Evolutionary conservation across 2,329 filamentous ascomycete species (phyloP), one percentile per base, ranked within the genome.

Genomic region (Albophoma yamanashiensis): DNA sequence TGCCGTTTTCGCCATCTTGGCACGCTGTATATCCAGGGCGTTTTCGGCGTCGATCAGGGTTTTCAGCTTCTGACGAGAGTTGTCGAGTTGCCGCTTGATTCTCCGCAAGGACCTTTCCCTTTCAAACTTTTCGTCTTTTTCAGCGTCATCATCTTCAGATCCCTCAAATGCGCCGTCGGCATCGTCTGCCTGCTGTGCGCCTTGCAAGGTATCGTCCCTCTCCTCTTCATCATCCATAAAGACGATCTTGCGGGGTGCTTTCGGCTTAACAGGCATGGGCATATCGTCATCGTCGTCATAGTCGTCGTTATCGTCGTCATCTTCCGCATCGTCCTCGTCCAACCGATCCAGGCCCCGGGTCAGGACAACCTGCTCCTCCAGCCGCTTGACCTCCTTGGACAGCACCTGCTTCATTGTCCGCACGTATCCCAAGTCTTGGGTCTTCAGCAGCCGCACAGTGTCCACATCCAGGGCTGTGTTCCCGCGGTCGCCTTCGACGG

Each of bases 361-460:
- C 68, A 82, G 68, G 11, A 83, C 74, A 1, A 81, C 74, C 61
- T 79, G 76, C 71, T 83, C 77, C 72, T 86, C 79, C 34, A 88
- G 68, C 58, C 67, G 71, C 47, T 75, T 75, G 1, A 86, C 79
- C 64, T 88, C 83, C 68, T 86, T 86, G 61, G 75, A 69, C 4
- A 81, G 77, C 34, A 85, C 77, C 64, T 85, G 86, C 60, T 82
- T 76, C 77, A 84, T 82, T 27, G 84, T 86, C 62, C 86, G 75
- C 34, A 88, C 70, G 69, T 89, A 89, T 2, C 81, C 85, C 38
- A 86, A 70, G 67, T 89, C 86, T 72, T 89, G 86, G 2, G 85
- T 89, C 76, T 89, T 89, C 63, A 88, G 79, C 27, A 88, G 74
- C 25, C 85, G 77, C 31, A 85, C 82, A 1, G 79, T 78, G 27